Percentiles rank a stretch among this genome's conserved stretches.
These are phyloP conservation scores for Rhodosporidiobolus sp. DNA, from an alignment of 768 basidiomycete genomes.

Conservation along the genomic window DNA sequence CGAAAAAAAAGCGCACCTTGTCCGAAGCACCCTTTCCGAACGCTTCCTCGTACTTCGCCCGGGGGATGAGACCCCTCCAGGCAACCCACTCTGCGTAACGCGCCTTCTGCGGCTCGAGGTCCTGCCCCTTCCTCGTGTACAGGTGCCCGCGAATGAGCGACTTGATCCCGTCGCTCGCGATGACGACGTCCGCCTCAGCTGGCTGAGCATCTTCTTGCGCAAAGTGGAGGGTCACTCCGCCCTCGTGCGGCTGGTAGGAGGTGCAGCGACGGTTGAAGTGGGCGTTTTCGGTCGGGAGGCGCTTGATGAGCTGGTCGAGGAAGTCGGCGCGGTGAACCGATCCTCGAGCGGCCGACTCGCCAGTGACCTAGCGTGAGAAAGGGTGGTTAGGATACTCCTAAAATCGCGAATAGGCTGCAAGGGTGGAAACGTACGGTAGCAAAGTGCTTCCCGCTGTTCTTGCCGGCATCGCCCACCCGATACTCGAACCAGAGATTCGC, in stretches of 20 bases:
- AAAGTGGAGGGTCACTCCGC: constrained; percentile 30
- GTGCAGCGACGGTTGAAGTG: constrained; percentile 14
- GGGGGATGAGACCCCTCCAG: constrained; percentile 34
- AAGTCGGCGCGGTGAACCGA: constrained; percentile 37
- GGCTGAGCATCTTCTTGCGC: constrained; percentile 12
- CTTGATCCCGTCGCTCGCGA: constrained; percentile 21
- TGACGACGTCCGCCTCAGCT: constrained; percentile 34
- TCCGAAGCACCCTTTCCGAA: constrained; percentile 11
- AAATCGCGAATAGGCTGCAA: too few relatives aligned
- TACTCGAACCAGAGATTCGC: constrained; percentile 30
- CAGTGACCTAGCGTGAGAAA: constrained; percentile 10
- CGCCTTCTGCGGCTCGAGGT: constrained; percentile 19
- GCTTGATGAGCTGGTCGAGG: constrained; percentile 21
- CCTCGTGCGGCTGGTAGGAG: neutral
- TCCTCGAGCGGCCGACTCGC: constrained; percentile 25
- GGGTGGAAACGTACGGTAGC: neutral
- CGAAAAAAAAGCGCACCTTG: neutral
- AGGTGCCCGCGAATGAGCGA: constrained; percentile 20
- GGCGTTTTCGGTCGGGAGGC: neutral
- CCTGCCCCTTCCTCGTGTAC: constrained; percentile 24
- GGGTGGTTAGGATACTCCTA: neutral
- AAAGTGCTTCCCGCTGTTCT: constrained; percentile 19
- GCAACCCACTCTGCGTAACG: constrained; percentile 39
- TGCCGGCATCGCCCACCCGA: constrained; percentile 12
- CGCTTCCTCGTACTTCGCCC: constrained; percentile 11